Evolutionary conservation across 2,329 filamentous ascomycete species (phyloP).

Genomic region (Aspergillus neotritici): DNA sequence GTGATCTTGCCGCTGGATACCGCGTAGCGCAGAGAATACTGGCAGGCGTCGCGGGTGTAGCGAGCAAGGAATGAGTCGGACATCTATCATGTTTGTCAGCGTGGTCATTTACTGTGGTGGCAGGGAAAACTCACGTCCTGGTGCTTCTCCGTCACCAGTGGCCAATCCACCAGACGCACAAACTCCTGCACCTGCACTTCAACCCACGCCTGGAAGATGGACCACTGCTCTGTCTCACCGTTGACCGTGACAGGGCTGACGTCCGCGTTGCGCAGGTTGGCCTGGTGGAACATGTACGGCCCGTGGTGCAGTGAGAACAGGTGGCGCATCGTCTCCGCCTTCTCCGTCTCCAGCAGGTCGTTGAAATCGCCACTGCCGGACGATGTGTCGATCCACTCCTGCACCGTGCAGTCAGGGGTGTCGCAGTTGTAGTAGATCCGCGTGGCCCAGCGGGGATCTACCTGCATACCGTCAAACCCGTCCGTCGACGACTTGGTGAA

Average conservation of each 20-base stretch:
- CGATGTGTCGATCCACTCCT: conserved; percentile 58
- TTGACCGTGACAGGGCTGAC: conserved; percentile 46
- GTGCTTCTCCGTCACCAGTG: conserved; percentile 52
- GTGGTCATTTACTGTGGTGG: too few species aligned
- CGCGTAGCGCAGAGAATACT: conserved; percentile 45
- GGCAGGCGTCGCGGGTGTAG: conserved; percentile 49
- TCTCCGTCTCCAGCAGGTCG: conserved; percentile 48
- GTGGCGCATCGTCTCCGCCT: conserved; percentile 51
- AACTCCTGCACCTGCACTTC: conserved; percentile 52
- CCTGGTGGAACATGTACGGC: conserved; percentile 60
- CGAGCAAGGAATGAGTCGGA: conserved; percentile 49
- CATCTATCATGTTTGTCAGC: conserved; percentile 23
- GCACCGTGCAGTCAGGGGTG: conserved; percentile 49
- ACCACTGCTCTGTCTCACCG: conserved; percentile 42
- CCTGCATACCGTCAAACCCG: conserved; percentile 51
- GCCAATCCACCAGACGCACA: conserved; percentile 50
- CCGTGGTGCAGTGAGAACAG: conserved; percentile 53
- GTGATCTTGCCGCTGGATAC: conserved; percentile 44
- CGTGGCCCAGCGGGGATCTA: conserved; percentile 57
- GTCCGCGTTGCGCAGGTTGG: conserved; percentile 52
- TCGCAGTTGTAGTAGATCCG: conserved; percentile 63
- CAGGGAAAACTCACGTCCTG: conserved; percentile 40
- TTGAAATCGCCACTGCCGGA: conserved; percentile 50
- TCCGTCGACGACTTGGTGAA: conserved; percentile 48
- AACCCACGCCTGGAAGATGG: conserved; percentile 54